phyloP scores from a whole-genome alignment of 2,329 filamentous ascomycete genomes.

The Falciphora oryzae region DNA sequence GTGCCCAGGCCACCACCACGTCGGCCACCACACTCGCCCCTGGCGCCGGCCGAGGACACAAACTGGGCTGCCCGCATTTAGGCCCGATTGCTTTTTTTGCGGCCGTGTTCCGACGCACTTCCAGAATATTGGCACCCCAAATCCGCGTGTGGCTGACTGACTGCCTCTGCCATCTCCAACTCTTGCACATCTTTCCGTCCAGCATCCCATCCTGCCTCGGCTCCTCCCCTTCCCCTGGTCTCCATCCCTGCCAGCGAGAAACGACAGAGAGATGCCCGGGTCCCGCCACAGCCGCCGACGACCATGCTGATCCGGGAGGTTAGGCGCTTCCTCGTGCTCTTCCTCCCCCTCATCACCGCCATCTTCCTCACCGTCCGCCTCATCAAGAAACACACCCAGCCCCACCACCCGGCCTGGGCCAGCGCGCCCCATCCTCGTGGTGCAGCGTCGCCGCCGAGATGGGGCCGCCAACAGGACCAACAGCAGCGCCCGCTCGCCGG shows the following conservation, averaged over 20 bases:
- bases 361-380: constrained; percentile 9
- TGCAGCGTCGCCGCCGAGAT: neutral
- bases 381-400: constrained; percentile 7
- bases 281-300: no score
- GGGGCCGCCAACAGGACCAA: neutral
- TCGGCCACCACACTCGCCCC: no score
- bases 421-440: neutral
- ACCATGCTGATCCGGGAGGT: constrained; percentile 6
- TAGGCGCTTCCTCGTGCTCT: constrained; percentile 8
- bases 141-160: no score
- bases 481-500: neutral
- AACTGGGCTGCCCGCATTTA: neutral
- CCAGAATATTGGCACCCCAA: neutral
- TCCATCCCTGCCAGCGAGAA: neutral
- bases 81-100: neutral
- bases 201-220: neutral
- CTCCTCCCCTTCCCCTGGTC: no score
- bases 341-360: constrained; percentile 8
- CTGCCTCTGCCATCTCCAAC: neutral
- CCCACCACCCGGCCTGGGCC: neutral
- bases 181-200: neutral
- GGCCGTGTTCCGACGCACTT: neutral
- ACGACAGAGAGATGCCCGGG: neutral
- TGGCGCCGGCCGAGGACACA: no score
- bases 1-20: neutral